These are phyloP conservation scores for Fraxinus quadrangulata DNA, from an alignment of 257 asterid genomes.

Conservation along the genomic window DNA sequence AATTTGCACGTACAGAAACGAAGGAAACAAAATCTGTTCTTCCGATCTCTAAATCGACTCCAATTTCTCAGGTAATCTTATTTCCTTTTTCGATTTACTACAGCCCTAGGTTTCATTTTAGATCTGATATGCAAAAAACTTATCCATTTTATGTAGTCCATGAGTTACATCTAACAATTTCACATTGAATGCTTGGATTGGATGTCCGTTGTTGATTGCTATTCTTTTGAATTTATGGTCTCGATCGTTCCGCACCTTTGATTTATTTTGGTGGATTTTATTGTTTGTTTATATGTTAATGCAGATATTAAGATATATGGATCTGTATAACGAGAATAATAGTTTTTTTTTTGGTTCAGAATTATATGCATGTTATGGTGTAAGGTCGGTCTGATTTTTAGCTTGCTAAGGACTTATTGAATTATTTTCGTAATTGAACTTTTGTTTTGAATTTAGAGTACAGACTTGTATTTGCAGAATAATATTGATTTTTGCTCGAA, in stretches of 20 bases:
- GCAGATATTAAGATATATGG: slow-evolving; percentile 5
- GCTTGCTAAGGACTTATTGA: slow-evolving; percentile 17
- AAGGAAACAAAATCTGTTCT: background rate
- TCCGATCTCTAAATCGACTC: background rate
- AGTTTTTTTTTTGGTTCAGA: slow-evolving; percentile 3
- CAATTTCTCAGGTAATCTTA: background rate
- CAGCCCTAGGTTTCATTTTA: background rate
- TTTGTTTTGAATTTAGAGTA: background rate
- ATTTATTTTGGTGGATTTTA: slow-evolving; percentile 10
- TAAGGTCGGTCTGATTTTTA: background rate
- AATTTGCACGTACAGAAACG: background rate
- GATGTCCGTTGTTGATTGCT: background rate
- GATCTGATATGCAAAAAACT: background rate
- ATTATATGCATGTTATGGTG: slow-evolving; percentile 11
- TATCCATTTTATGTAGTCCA: background rate
- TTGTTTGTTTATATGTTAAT: background rate
- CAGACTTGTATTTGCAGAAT: background rate
- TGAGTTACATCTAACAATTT: background rate
- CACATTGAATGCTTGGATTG: background rate
- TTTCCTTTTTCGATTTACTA: background rate
- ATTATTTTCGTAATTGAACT: background rate
- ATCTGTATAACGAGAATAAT: slow-evolving; percentile 26
- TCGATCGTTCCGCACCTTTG: background rate
- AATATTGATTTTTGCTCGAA: background rate
- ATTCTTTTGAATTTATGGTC: background rate